Base-by-base conservation (phyloP, 805 yeast genomes). In the Yarrowia osloensis region DNA sequence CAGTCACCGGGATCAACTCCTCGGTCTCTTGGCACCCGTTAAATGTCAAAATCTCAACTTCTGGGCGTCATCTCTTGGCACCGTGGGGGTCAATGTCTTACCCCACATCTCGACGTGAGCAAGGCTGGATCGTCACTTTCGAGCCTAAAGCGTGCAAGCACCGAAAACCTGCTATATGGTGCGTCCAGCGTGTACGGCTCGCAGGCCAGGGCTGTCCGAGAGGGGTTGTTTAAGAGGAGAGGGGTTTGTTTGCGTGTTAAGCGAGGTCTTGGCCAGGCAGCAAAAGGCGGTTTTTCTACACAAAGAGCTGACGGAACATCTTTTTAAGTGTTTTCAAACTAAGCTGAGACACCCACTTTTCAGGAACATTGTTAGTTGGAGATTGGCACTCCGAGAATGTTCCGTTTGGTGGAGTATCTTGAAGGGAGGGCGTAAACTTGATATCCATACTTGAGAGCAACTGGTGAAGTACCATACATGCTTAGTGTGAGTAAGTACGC, bases 91-190 rank as follows among this genome's bases (percentile, higher is more conserved):
- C 54, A 9, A 21, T 21, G 39, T 33, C 40, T 50, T 50, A 50
- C 57, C 57, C 57, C 57, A 50, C 29, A 50, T 33, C 26, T n/a
- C 17, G 8, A 12, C 26, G 17, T 15, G n/a, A 49, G 54, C 37
- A 49, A 49, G 55, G 55, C 55, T 49, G 37, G 55, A 29, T 49
- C 39, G 26, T 19, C 54, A 15, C 24, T 22, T 24, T 31, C n/a
- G 55, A 49, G 55, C 55, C 39, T 49, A 29, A 49, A 33, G 26
- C 28, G 15, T 21, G 19, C 40, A 22, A 31, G 55, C 55, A 31
- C 39, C 28, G 21, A 33, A 50, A 50, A 50, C 40, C 57, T 50
- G 57, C 57, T 33, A 21, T 50, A 31, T 50, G 57, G 9, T 50
- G 40, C 55, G 26, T 29, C n/a, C 26, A 12, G 22, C 17, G 35